These are phyloP conservation scores for Fusarium zealandicum DNA, from an alignment of 2,329 filamentous ascomycete species.

Conservation along the genomic window DNA sequence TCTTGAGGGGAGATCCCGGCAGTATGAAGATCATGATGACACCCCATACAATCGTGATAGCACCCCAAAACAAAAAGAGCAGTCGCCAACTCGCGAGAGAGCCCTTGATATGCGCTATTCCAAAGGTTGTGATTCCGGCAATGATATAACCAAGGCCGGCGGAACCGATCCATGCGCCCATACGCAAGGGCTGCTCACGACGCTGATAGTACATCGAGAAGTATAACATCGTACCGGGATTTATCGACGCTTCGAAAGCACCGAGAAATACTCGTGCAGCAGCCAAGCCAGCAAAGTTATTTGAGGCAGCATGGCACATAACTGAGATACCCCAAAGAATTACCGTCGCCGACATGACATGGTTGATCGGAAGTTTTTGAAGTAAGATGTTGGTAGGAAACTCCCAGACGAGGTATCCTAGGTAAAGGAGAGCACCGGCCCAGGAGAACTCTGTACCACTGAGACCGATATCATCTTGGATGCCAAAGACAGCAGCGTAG, in stretches of 20 bases:
- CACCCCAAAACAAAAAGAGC: too few relatives aligned
- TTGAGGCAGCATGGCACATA: conserved; percentile 65
- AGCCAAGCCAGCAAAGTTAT: conserved; percentile 65
- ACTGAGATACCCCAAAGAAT: conserved; percentile 68
- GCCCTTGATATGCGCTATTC: too few relatives aligned
- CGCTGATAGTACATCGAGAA: background rate
- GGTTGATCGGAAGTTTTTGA: conserved; percentile 69
- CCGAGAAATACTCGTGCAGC: conserved; percentile 70
- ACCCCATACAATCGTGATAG: background rate
- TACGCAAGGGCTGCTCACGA: background rate
- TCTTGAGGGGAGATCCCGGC: background rate
- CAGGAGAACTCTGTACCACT: conserved; percentile 48
- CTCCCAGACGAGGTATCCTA: conserved; percentile 47
- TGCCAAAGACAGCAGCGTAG: conserved; percentile 50
- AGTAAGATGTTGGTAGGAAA: conserved; percentile 49
- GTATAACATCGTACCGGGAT: background rate
- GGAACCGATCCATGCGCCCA: background rate
- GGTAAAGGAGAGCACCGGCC: conserved; percentile 51
- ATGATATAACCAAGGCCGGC: background rate
- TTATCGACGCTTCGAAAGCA: conserved; percentile 62
- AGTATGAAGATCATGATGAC: background rate
- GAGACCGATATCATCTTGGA: conserved; percentile 47
- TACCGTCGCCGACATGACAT: conserved; percentile 69
- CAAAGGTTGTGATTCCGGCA: background rate
- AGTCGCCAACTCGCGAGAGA: too few relatives aligned